A percentile compares a stretch with the other conserved stretches of the same genome.
phyloP scores from a whole-genome alignment of 2,329 filamentous ascomycete species.

The Fusarium sp. region DNA sequence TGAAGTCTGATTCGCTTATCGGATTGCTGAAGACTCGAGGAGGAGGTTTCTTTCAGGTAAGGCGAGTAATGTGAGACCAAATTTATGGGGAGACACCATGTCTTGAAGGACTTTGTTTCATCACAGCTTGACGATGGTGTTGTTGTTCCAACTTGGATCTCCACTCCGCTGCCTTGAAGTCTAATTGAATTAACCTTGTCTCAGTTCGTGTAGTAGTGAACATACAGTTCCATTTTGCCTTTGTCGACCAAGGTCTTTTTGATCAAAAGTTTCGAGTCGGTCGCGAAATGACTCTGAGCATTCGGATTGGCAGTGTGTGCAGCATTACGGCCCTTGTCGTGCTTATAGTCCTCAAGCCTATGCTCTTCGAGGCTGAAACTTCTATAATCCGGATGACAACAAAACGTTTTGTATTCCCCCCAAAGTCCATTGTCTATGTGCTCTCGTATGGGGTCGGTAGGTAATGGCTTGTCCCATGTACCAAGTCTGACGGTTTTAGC shows the following conservation, averaged over 20 bases:
- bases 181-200: not conserved
- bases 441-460: not conserved
- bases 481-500: not conserved
- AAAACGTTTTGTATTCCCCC: not conserved
- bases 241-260: accelerated
- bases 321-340: not conserved
- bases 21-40: too few relatives aligned
- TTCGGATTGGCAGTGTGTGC: not conserved
- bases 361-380: not conserved
- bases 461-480: not conserved
- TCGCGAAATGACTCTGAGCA: not conserved
- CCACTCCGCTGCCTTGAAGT: not conserved
- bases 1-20: not conserved
- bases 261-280: accelerated
- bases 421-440: accelerated
- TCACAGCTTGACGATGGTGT: not conserved
- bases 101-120: not conserved
- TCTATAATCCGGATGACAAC: not conserved
- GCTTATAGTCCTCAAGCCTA: not conserved
- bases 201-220: accelerated
- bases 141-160: not conserved
- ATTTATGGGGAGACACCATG: not conserved
- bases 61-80: not conserved
- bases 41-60: not conserved
- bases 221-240: not conserved